Evolutionary conservation across 1,284 basidiomycete genomes (phyloP).

Genomic region (Cutaneotrichosporon dermatis): DNA sequence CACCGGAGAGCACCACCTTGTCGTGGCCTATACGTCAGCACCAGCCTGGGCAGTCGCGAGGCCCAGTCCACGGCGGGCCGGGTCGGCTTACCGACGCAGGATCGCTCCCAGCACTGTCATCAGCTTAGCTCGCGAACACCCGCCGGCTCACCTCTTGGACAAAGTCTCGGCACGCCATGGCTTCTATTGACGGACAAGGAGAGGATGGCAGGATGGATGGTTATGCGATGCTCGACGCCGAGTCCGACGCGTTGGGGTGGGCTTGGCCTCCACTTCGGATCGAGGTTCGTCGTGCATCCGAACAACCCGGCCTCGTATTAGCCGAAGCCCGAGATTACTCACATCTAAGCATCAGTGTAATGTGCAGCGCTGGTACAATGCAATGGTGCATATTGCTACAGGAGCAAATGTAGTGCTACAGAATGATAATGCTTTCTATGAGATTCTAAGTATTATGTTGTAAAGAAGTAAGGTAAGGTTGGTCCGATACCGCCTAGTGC

Average conservation of each 20-base stretch:
- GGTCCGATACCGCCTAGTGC: background rate
- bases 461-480: too few relatives aligned
- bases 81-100: background rate
- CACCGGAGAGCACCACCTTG: constrained; percentile 2
- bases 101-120: background rate
- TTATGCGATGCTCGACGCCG: too few relatives aligned
- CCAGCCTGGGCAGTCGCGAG: too few relatives aligned
- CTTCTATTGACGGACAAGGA: background rate
- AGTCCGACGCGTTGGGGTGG: too few relatives aligned
- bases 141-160: constrained; percentile 9
- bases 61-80: too few relatives aligned
- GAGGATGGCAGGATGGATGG: too few relatives aligned
- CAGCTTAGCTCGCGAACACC: background rate
- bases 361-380: background rate
- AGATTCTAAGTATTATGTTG: background rate
- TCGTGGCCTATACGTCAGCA: constrained; percentile 10
- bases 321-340: background rate
- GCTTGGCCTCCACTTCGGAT: too few relatives aligned
- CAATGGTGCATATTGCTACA: background rate
- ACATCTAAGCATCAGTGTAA: too few relatives aligned
- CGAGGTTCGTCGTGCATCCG: too few relatives aligned
- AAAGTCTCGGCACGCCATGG: constrained; percentile 14
- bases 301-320: background rate
- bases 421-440: background rate
- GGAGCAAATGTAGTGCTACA: background rate